Evolutionary conservation across 805 yeast genomes (phyloP), one percentile per base, ranked within the genome.

Genomic region (Yarrowia alimentaria): DNA sequence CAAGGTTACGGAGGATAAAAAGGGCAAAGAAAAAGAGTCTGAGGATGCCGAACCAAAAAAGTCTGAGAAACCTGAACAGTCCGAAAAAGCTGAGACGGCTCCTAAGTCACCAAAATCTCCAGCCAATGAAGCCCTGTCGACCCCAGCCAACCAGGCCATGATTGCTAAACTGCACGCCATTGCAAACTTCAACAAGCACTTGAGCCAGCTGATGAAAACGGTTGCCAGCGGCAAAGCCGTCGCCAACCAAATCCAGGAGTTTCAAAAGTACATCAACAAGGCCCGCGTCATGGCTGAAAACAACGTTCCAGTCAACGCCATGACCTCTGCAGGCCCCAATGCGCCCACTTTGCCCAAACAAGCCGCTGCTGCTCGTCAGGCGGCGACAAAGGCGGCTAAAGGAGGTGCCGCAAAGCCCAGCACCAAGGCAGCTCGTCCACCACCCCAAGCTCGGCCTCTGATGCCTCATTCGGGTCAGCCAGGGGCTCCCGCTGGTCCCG

Each of bases 191-290:
- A 94, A 89, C 60, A 73, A 79, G 0, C 74, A 80, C 4, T 66
- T 91, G 43, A 83, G 80, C 56, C 67, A 75, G 1, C 68, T 91
- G 48, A 89, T 91, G 96, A 80, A 82, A 55, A 76, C 75, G 5
- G 96, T 91, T 2, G 97, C 98, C 0, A 76, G 83, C 52, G 95
- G 95, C 4, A 74, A 72, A 18, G 96, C 96, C 0, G 64, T 80
- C 0, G 76, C 78, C 5, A 80, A 75, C 6, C 91, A 88, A 63
- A 83, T 91, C 13, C 69, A 77, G 18, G 80, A 78, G 37, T 91
- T 91, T 64, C 95, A 90, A 64, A 80, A 76, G 16, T 85, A 85
- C 59, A 88, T 91, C 52, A 81, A 79, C 54, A 72, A 80, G 51
- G 97, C 97, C 0, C 75, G 84, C 2, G 16, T 30, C 9, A 43